A percentile compares a stretch with the other conserved stretches of the same genome.
Conservation (phyloP, 2,329 filamentous ascomycete species). For the Pseudocercospora fijiensis region DNA sequence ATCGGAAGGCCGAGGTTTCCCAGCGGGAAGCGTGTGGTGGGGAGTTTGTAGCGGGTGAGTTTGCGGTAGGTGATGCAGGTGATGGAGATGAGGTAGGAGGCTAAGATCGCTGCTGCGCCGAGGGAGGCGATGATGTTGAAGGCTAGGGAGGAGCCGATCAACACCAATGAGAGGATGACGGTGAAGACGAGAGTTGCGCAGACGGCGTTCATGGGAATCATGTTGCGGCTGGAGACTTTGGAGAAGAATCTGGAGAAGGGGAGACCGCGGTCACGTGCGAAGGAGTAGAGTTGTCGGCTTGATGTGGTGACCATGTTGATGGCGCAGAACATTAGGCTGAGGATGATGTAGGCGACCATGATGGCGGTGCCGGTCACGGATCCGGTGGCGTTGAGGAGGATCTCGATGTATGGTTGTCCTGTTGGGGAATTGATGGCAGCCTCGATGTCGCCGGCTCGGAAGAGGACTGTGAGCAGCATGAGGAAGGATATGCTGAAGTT, state of each 20-base stretch:
- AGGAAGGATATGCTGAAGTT: constrained; percentile 23
- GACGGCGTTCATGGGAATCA: constrained; percentile 10
- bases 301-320: constrained; percentile 6
- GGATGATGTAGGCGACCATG: constrained; percentile 2
- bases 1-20: constrained; percentile 20
- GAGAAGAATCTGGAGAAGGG: not conserved
- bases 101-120: constrained; percentile 2
- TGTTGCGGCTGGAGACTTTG: constrained; percentile 2
- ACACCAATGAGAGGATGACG: constrained; percentile 15
- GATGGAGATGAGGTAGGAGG: constrained; percentile 23
- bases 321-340: constrained; percentile 3
- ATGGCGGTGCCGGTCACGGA: constrained; percentile 1
- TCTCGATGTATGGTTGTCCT: constrained; percentile 7
- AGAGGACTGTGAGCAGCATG: constrained; percentile 14
- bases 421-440: constrained; percentile 2
- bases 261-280: not conserved
- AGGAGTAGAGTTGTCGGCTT: constrained; percentile 2
- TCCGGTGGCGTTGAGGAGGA: constrained; percentile 9
- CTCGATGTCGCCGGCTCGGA: constrained; percentile 7
- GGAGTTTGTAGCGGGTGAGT: constrained; percentile 17
- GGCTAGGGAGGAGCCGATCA: constrained; percentile 12
- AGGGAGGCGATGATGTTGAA: constrained; percentile 16
- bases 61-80: constrained; percentile 21
- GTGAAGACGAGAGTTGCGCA: constrained; percentile 12
- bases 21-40: constrained; percentile 22